phyloP scores from a whole-genome alignment of 1,139 yeast species.

The Pneumocystis canis region DNA sequence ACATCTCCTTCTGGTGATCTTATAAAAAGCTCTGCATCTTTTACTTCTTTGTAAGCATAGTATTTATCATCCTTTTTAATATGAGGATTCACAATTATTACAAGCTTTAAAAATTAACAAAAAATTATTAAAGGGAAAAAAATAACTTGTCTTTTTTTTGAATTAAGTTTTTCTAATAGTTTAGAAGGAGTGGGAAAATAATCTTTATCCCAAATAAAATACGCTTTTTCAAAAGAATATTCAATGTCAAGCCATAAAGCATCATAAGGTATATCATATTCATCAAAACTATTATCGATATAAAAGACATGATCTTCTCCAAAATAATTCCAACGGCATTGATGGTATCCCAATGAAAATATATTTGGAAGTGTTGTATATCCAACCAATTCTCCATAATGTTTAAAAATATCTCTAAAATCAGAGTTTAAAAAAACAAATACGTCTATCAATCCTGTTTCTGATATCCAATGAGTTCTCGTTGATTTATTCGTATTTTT shows the following conservation, averaged over 20 bases:
- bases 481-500: constrained; percentile 14
- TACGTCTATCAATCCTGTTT: constrained; percentile 68
- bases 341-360: constrained; percentile 81
- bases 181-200: constrained; percentile 59
- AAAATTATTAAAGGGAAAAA: background rate
- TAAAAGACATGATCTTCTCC: constrained; percentile 69
- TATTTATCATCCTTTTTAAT: constrained; percentile 48
- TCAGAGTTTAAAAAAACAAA: constrained; percentile 49
- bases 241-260: constrained; percentile 93
- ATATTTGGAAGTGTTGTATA: constrained; percentile 58
- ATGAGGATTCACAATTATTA: constrained; percentile 84
- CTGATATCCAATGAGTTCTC: constrained; percentile 83
- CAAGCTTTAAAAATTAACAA: constrained; percentile 28
- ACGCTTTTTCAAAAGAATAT: constrained; percentile 70
- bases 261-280: constrained; percentile 67
- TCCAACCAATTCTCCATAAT: constrained; percentile 67
- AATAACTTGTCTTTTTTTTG: constrained; percentile 47
- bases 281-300: constrained; percentile 57
- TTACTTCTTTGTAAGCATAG: constrained; percentile 42
- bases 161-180: constrained; percentile 50
- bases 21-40: constrained; percentile 30
- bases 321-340: constrained; percentile 94
- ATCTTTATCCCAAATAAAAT: constrained; percentile 76
- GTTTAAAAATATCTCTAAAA: constrained; percentile 45
- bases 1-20: constrained; percentile 35